Percentiles rank a stretch among this genome's conserved stretches.
Conservation (phyloP, 2,329 filamentous ascomycete genomes). For the Claviceps paspali region DNA sequence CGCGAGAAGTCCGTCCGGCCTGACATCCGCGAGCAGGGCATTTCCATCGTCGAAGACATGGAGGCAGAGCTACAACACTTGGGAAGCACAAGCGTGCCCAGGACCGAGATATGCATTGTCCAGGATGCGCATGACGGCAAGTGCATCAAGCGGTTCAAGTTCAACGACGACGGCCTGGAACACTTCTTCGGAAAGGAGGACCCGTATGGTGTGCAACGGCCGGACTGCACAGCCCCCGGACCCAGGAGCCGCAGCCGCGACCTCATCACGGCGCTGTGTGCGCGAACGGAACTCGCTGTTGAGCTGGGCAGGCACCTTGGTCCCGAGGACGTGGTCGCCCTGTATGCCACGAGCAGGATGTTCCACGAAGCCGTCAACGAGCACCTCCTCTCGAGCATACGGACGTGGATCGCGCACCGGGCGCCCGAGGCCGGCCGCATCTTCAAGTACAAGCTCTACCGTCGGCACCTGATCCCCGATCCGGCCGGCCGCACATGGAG, state of each 20-base stretch:
- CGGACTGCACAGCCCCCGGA: slow-evolving; percentile 1
- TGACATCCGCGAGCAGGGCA: slow-evolving; percentile 3
- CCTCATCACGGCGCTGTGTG: slow-evolving; percentile 27
- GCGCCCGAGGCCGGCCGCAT: slow-evolving; percentile 39
- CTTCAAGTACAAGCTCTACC: slow-evolving; percentile 48
- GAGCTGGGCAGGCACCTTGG: slow-evolving; percentile 38
- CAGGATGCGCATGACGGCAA: slow-evolving; percentile 7
- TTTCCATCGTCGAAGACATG: slow-evolving; percentile 8
- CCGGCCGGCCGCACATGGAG: slow-evolving; percentile 32
- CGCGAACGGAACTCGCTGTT: slow-evolving; percentile 35
- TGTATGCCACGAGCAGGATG: slow-evolving; percentile 49
- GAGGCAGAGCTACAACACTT: slow-evolving; percentile 5
- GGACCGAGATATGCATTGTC: slow-evolving; percentile 5
- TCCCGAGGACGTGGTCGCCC: slow-evolving; percentile 40
- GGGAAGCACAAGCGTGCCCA: neutral
- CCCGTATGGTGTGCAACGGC: slow-evolving; percentile 12
- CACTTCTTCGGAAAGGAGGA: slow-evolving; percentile 16
- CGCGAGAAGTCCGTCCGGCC: slow-evolving; percentile 2
- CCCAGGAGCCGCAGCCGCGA: slow-evolving; percentile 19
- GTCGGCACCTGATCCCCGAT: slow-evolving; percentile 40
- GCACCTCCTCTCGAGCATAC: slow-evolving; percentile 43
- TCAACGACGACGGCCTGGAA: slow-evolving; percentile 13
- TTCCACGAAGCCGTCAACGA: slow-evolving; percentile 47
- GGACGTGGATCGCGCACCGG: slow-evolving; percentile 35
- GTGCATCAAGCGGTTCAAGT: slow-evolving; percentile 14